Evolutionary conservation across 495 filamentous ascomycete species (phyloP), one percentile per base, ranked within the genome.

Genomic region (Achaetomiella virescens): DNA sequence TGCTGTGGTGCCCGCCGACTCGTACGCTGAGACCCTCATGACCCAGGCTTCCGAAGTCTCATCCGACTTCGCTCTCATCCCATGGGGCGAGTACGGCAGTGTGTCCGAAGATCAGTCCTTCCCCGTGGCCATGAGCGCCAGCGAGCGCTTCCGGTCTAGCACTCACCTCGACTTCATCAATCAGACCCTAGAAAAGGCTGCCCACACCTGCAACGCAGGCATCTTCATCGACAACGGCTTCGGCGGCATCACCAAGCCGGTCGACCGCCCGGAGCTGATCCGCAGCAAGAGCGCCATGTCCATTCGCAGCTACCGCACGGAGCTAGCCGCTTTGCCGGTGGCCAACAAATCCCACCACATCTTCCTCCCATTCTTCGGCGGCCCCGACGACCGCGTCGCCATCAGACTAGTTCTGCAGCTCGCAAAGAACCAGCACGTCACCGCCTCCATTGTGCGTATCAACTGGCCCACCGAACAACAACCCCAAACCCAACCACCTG

Each of bases 301-400:
- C 27, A 68, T 85, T n/a, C 79, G 76, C 43, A 82, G 68, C 51
- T 50, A 74, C n/a, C 69, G 73, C 3, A 78, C 50, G 17, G 50
- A 78, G 52, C 52, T 66, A 41, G 70, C 73, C 10, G 70, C 72
- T 29, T 64, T 61, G 41, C 84, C 76, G 14, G 71, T 82, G 40
- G 70, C 70, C 12, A 79, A 89, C 59, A 86, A 83, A 50, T 84
- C 81, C 27, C 91, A 96, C 64, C 91, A 95, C 60, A 76, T 98
- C 58, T 90, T 95, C 62, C 74, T 96, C 48, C 89, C 90, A 2
- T 97, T 87, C 72, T 84, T 95, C 55, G 93, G 93, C 41, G 89
- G 91, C 5, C 67, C 76, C 2, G 93, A 97, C 68, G 92, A 96
- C 66, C 83, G 81, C n/a, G 80, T 84, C 41, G 90, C 91, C 0